These are phyloP conservation scores for Maudiozyma serrabonitensis DNA, from an alignment of 805 yeast genomes.

Conservation along the genomic window DNA sequence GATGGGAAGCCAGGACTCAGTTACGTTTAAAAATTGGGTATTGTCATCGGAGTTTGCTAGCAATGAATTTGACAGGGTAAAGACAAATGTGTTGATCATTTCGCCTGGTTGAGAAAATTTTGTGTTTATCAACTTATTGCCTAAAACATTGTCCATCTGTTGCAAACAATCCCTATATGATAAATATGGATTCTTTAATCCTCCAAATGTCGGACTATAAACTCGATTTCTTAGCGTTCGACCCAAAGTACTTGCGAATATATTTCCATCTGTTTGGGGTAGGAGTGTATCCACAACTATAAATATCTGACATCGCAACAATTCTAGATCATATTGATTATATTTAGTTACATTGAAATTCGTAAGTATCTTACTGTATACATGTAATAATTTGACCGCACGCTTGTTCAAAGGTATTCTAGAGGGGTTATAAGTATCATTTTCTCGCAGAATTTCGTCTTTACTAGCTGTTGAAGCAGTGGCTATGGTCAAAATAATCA, in stretches of 20 bases:
- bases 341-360: constrained; percentile 10
- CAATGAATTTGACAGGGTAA: neutral
- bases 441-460: constrained; percentile 15
- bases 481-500: constrained; percentile 31
- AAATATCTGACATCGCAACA: constrained; percentile 26
- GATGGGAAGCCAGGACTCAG: constrained; percentile 23
- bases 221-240: neutral
- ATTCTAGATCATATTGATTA: constrained; percentile 14
- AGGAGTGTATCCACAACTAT: constrained; percentile 15
- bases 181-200: neutral
- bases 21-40: constrained; percentile 6
- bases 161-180: neutral
- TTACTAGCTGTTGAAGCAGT: constrained; percentile 27
- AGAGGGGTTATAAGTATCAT: constrained; percentile 21
- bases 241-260: neutral
- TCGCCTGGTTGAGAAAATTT: neutral
- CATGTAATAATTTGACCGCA: constrained; percentile 24
- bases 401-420: constrained; percentile 27
- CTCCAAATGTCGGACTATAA: neutral
- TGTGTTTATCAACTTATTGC: neutral
- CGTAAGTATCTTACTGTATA: constrained; percentile 13
- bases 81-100: neutral
- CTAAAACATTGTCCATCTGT: neutral
- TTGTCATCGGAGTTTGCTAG: neutral
- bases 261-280: neutral